These are phyloP conservation scores for Trichoderma hamatum DNA, from an alignment of 2,329 filamentous ascomycete species.

Conservation along the genomic window DNA sequence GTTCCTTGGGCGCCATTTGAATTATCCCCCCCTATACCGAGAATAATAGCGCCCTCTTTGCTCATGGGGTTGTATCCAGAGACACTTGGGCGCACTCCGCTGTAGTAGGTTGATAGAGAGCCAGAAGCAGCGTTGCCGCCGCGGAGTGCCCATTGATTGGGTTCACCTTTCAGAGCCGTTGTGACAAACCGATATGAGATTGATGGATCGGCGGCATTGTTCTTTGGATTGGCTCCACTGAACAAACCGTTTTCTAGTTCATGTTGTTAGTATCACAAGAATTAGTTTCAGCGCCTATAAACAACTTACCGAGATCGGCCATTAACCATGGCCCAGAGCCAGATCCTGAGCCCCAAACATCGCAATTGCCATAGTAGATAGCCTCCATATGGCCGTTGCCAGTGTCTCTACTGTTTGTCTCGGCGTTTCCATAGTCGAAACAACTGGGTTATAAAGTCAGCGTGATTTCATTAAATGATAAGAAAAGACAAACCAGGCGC, in stretches of 20 bases:
- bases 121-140: not conserved
- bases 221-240: not conserved
- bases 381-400: conserved; percentile 23
- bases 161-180: not conserved
- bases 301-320: not conserved
- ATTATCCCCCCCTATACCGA: conserved; percentile 10
- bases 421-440: conserved; percentile 21
- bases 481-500: not conserved
- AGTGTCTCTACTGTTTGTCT: conserved; percentile 1
- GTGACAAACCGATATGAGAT: conserved; percentile 9
- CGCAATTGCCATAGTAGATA: conserved; percentile 12
- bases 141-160: conserved; percentile 9
- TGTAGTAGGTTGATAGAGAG: conserved; percentile 16
- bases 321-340: conserved; percentile 15
- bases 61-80: conserved; percentile 15
- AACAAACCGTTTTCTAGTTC: conserved; percentile 4
- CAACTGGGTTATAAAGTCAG: not conserved
- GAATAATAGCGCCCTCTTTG: conserved; percentile 19
- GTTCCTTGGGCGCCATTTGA: conserved; percentile 5
- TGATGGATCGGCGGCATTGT: conserved; percentile 4
- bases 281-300: too few relatives aligned
- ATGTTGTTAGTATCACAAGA: too few relatives aligned
- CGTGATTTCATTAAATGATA: not conserved
- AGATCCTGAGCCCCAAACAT: not conserved
- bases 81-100: not conserved